A percentile compares a stretch with the other conserved stretches of the same genome.
These are phyloP conservation scores for Fusarium kyushuense DNA, from an alignment of 2,329 filamentous ascomycete species.

Conservation along the genomic window DNA sequence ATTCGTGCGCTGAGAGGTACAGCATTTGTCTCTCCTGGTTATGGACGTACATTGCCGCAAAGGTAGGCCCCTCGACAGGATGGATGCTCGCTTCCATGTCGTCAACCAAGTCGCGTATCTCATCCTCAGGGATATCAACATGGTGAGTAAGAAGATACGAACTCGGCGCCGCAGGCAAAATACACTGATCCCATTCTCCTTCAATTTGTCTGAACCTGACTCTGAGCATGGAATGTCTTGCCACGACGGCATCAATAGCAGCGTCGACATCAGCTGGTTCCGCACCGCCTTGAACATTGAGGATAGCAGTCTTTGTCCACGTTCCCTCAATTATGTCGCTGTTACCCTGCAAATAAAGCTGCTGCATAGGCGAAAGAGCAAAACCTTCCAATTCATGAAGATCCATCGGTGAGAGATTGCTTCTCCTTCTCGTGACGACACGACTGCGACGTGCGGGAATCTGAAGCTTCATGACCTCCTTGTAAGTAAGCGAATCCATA, in stretches of 20 bases:
- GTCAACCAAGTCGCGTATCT: slow-evolving; percentile 57
- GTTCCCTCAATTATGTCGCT: slow-evolving; percentile 45
- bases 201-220: slow-evolving; percentile 57
- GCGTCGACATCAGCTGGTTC: slow-evolving; percentile 60
- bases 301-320: slow-evolving; percentile 64
- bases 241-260: slow-evolving; percentile 62
- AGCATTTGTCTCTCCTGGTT: slow-evolving; percentile 62
- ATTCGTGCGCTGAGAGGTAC: slow-evolving; percentile 64
- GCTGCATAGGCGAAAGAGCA: slow-evolving; percentile 66
- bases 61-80: slow-evolving; percentile 63
- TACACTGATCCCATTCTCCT: slow-evolving; percentile 61
- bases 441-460: slow-evolving; percentile 52
- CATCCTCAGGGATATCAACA: slow-evolving; percentile 55
- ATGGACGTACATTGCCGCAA: slow-evolving; percentile 62
- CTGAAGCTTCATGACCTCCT: slow-evolving; percentile 60
- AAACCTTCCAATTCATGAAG: slow-evolving; percentile 54
- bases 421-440: slow-evolving; percentile 42
- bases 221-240: slow-evolving; percentile 65
- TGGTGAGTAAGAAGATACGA: slow-evolving; percentile 61
- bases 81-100: slow-evolving; percentile 60
- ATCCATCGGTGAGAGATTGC: background rate
- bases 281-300: slow-evolving; percentile 58
- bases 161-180: slow-evolving; percentile 54
- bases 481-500: slow-evolving; percentile 60
- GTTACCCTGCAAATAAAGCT: slow-evolving; percentile 63